Base-by-base conservation (phyloP, 2,329 filamentous ascomycete genomes). In the Cercospora sp. region DNA sequence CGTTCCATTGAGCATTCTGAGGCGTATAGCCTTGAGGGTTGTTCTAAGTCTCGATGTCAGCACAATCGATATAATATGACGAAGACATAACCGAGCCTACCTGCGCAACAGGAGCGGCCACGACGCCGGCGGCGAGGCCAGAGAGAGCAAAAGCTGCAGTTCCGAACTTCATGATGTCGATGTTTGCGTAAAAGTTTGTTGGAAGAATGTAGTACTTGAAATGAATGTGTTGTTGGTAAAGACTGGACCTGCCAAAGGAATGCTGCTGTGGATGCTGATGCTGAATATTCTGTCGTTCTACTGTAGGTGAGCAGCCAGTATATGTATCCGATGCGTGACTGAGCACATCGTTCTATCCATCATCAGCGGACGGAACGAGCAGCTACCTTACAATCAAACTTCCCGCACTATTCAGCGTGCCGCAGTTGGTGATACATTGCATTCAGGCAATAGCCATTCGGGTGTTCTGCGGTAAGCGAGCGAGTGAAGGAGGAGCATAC, bases 61-160 rank as follows among this genome's bases (percentile, higher is more conserved):
- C 21, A 28, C 49, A 28, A 24, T 53, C 49, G 13, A 53, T 9
- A 24, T 5, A 6, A 28, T 6, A 7, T 12, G 10, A 5, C 12
- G 4, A 28, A 53, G 24, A 16, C 24, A 21, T 13, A 3, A 5
- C n/a, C 3, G 12, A 16, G 28, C 30, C 2, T 37, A 58, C 55
- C 55, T 58, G 55, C n/a, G 55, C 55, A 18, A 58, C 32, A 58
- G 55, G 55, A 9, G 55, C 55, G 55, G 55, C 55, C 55, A 32
- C 55, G 32, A 32, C 55, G 28, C 55, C 55, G 32, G 55, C 55
- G 55, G 26, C 32, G 28, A 58, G 28, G 55, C 55, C 55, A 58
- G 55, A 58, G 55, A 58, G 28, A 13, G 55, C 32, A 21, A 58
- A 32, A 13, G 32, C 28, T 18, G 55, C 32, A 18, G 55, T 32